These are phyloP conservation scores for Lachnellula willkommii DNA, from an alignment of 2,329 filamentous ascomycete genomes.

Conservation along the genomic window DNA sequence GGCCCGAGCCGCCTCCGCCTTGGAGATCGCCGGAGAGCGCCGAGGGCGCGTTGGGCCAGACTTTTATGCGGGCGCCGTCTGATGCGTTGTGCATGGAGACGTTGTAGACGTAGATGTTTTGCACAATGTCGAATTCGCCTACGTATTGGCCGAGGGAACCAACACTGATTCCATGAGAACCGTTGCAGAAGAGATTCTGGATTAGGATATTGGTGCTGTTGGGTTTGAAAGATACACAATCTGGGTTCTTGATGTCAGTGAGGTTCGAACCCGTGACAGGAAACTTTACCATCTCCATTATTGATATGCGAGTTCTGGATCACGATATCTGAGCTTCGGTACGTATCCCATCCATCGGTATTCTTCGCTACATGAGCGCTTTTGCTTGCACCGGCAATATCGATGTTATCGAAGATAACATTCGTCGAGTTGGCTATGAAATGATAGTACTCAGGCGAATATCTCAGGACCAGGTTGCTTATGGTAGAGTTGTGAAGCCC, in stretches of 20 bases:
- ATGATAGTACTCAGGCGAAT: constrained; percentile 56
- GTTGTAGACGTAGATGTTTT: constrained; percentile 63
- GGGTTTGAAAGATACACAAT: constrained; percentile 71
- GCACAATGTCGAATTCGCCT: constrained; percentile 57
- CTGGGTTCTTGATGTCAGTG: constrained; percentile 27
- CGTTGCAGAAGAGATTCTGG: constrained; percentile 62
- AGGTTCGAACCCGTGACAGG: background rate
- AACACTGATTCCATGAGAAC: constrained; percentile 68
- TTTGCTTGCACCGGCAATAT: constrained; percentile 50
- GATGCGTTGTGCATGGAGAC: constrained; percentile 53
- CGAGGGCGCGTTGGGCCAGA: constrained; percentile 53
- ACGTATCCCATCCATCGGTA: constrained; percentile 62
- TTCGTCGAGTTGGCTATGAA: constrained; percentile 61
- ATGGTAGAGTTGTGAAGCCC: constrained; percentile 54
- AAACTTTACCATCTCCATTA: constrained; percentile 51
- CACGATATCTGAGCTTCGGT: constrained; percentile 55
- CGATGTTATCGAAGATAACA: constrained; percentile 58
- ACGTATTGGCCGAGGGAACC: constrained; percentile 65
- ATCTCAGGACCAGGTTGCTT: constrained; percentile 54
- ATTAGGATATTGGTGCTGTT: constrained; percentile 65
- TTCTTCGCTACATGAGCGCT: constrained; percentile 55
- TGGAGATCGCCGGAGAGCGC: constrained; percentile 55
- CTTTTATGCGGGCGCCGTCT: constrained; percentile 67
- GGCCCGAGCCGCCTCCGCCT: constrained; percentile 58
- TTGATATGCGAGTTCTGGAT: constrained; percentile 62